Base-by-base conservation (phyloP, 2,329 filamentous ascomycete species). In the Ceratocystis variospora region DNA sequence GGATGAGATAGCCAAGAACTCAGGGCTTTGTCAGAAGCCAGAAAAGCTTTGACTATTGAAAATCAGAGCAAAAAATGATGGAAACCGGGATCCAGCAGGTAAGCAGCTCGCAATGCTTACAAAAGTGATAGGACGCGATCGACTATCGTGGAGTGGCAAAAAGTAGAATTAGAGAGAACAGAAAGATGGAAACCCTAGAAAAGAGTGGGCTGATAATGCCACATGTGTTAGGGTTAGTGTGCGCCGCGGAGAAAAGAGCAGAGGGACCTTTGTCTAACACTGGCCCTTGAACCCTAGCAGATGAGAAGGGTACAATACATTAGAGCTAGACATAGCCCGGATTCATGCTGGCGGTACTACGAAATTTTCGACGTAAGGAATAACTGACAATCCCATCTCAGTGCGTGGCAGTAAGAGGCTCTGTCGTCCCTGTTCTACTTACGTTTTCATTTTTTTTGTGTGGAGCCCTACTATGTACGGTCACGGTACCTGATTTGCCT, bases 401-500 rank as follows among this genome's bases (percentile, higher is more conserved):
- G 37, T 41, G 10, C 37, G 37, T 41, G 37, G 37, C 37, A 41
- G 37, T 5, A 41, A 12, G 12, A 41, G 37, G 37, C 37, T 41
- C 37, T 41, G 37, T 5, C 37, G 37, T 41, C 3, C 37, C 10
- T 15, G 37, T 41, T 41, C 12, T 12, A 41, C 10, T 41, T 12
- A 8, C 48, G n/a, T 22, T n/a, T 50, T 50, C 19, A 22, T 50
- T 50, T 15, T 19, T 50, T 19, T 22, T 25, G 19, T n/a, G 3
- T 50, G 12, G 5, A 10, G 46, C 46, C 48, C 22, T 22, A 28
- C 48, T 15, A 15, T 28, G 22, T 12, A 15, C 15, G 19, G 48
- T 5, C 48, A 53, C 48, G 48, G 48, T 53, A 53, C 48, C 48
- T 53, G 48, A 53, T 53, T 53, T 53, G 48, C 48, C 48, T 53